A percentile compares a stretch with the other conserved stretches of the same genome.
These are phyloP conservation scores for Microthlaspi erraticum DNA, from an alignment of 345 rosid species.

Conservation along the genomic window DNA sequence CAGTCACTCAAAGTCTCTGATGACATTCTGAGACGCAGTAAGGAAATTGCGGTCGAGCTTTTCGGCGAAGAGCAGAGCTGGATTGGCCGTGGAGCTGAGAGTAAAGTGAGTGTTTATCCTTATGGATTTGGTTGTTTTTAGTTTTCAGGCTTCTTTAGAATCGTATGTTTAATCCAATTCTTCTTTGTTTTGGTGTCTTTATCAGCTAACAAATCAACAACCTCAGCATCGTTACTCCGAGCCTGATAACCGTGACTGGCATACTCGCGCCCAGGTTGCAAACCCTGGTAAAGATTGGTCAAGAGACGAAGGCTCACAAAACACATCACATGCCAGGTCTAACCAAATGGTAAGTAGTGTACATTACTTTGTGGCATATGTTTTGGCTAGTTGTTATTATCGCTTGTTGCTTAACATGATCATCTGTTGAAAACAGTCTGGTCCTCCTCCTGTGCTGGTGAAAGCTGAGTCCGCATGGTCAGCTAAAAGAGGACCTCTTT, in stretches of 20 bases:
- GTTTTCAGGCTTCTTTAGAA: not conserved
- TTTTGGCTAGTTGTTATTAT: not conserved
- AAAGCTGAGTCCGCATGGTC: slow-evolving; percentile 83
- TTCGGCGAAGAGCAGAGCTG: slow-evolving; percentile 61
- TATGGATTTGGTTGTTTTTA: not conserved
- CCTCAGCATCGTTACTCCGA: slow-evolving; percentile 65
- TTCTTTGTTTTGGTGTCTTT: slow-evolving; percentile 2
- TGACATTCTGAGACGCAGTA: slow-evolving; percentile 57
- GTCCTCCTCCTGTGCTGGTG: slow-evolving; percentile 57
- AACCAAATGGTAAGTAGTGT: slow-evolving; percentile 58
- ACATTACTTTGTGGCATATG: not conserved
- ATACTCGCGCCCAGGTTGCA: slow-evolving; percentile 48
- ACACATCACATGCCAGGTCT: slow-evolving; percentile 45
- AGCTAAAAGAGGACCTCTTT: slow-evolving; percentile 58
- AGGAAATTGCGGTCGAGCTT: slow-evolving; percentile 66
- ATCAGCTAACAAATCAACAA: slow-evolving; percentile 59
- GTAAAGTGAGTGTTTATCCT: slow-evolving; percentile 52
- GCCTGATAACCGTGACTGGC: slow-evolving; percentile 85
- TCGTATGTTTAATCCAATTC: not conserved
- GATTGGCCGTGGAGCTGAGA: slow-evolving; percentile 53
- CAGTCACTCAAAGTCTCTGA: slow-evolving; percentile 49
- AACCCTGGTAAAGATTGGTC: slow-evolving; percentile 62
- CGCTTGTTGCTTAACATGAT: not conserved
- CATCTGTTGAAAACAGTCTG: slow-evolving; percentile 51
- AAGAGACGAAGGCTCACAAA: slow-evolving; percentile 48